Conservation (phyloP, 352 stramenopile species). For the Globisporangium alternatum region DNA sequence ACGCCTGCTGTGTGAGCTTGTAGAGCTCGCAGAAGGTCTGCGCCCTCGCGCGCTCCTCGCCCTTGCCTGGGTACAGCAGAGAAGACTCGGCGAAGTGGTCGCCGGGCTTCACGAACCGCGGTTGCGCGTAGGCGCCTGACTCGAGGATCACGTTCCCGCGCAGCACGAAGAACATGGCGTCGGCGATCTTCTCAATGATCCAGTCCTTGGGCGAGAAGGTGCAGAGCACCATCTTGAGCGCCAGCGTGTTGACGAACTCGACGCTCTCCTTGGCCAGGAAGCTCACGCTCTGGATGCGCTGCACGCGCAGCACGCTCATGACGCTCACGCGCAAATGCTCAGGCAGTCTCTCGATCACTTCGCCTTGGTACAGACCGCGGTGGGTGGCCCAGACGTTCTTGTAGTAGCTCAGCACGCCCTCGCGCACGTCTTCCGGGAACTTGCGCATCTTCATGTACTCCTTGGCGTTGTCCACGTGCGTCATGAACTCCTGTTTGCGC, state of each 20-base stretch:
- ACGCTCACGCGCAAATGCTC: slow-evolving; percentile 58
- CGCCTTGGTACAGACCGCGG: slow-evolving; percentile 39
- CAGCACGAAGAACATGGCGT: slow-evolving; percentile 68
- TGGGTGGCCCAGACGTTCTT: slow-evolving; percentile 59
- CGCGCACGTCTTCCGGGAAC: slow-evolving; percentile 58
- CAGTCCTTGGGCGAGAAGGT: slow-evolving; percentile 69
- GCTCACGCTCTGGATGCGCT: slow-evolving; percentile 56
- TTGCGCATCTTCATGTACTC: slow-evolving; percentile 69
- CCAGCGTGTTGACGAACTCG: slow-evolving; percentile 69
- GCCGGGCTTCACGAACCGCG: slow-evolving; percentile 34
- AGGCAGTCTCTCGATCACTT: slow-evolving; percentile 46
- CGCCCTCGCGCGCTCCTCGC: slow-evolving; percentile 49
- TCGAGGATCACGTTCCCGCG: slow-evolving; percentile 52
- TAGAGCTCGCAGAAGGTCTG: slow-evolving; percentile 78
- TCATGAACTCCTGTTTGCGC: slow-evolving; percentile 62
- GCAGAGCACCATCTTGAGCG: slow-evolving; percentile 42
- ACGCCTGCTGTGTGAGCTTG: slow-evolving; percentile 52
- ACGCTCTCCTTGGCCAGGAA: slow-evolving; percentile 65
- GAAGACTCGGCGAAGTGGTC: slow-evolving; percentile 59
- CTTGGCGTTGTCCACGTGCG: slow-evolving; percentile 64
- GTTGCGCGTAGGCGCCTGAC: slow-evolving; percentile 20
- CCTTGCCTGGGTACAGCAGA: slow-evolving; percentile 38
- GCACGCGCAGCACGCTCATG: slow-evolving; percentile 47
- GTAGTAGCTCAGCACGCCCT: slow-evolving; percentile 56
- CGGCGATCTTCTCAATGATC: slow-evolving; percentile 62